Evolutionary conservation across 345 rosid species (phyloP).

Genomic region (Nephelium lappaceum): DNA sequence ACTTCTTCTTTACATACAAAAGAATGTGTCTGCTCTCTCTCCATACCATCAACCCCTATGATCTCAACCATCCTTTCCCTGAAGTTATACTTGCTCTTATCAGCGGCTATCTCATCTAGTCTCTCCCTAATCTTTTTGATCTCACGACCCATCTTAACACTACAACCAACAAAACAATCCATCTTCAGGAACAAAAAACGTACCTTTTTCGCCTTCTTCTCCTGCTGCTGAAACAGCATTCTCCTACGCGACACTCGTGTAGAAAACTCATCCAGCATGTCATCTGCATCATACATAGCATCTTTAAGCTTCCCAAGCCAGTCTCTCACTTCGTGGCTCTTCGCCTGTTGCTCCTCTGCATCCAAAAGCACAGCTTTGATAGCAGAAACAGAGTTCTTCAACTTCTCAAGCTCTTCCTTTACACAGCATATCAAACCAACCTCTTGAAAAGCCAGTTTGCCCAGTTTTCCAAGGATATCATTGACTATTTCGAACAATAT

Average conservation of each 20-base stretch:
- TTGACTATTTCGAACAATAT: neutral
- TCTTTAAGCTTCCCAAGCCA: constrained; percentile 37
- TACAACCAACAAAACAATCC: neutral
- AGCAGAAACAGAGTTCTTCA: neutral
- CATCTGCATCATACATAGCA: constrained; percentile 38
- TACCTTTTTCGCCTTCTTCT: neutral
- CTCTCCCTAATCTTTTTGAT: constrained; percentile 22
- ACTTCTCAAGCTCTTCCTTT: constrained; percentile 15
- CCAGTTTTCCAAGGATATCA: neutral
- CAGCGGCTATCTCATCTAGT: constrained; percentile 19
- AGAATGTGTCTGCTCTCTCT: neutral
- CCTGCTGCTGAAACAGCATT: neutral
- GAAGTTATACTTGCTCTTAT: neutral
- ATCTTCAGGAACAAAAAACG: constrained; percentile 1
- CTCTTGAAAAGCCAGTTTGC: neutral
- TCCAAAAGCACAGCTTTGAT: constrained; percentile 23
- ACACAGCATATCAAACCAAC: neutral
- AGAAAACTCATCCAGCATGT: constrained; percentile 36
- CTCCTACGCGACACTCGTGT: constrained; percentile 9
- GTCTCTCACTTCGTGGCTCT: neutral
- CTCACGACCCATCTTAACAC: constrained; percentile 14
- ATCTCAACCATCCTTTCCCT: neutral
- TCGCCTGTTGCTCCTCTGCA: constrained; percentile 18
- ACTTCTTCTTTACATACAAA: constrained; percentile 8
- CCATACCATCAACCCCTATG: neutral